These are phyloP conservation scores for Dactylellina cionopaga DNA, from an alignment of 2,329 filamentous ascomycete genomes.

Conservation along the genomic window DNA sequence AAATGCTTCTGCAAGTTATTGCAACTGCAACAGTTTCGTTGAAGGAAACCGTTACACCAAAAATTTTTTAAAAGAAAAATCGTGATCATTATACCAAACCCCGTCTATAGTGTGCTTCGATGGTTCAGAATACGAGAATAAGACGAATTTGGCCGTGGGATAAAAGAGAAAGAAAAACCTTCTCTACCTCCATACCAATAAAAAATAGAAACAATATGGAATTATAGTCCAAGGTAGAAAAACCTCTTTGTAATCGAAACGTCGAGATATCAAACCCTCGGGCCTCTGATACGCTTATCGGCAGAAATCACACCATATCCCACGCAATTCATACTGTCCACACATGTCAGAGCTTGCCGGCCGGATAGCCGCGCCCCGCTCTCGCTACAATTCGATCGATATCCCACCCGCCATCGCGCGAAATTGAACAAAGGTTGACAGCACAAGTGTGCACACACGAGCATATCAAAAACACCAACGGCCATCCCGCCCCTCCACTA, in stretches of 20 bases:
- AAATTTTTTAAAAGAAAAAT: neutral
- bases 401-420: conserved; percentile 22
- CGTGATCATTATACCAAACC: neutral
- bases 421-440: conserved; percentile 9
- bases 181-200: too few species aligned
- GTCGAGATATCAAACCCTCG: conserved; percentile 13
- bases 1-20: too few species aligned
- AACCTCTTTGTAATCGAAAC: conserved; percentile 48
- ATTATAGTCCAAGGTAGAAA: neutral
- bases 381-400: conserved; percentile 31
- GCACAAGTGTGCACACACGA: too few species aligned
- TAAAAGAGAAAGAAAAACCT: neutral
- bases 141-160: too few species aligned
- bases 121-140: conserved; percentile 20
- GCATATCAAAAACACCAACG: conserved; percentile 4
- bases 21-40: conserved; percentile 9
- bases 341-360: conserved; percentile 24
- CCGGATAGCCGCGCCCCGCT: conserved; percentile 46
- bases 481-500: conserved; percentile 46
- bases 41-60: conserved; percentile 37
- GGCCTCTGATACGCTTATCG: conserved; percentile 46
- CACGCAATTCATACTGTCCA: conserved; percentile 20
- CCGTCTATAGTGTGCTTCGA: neutral
- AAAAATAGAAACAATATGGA: neutral
- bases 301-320: neutral